A percentile compares a stretch with the other conserved stretches of the same genome.
Evolutionary conservation across 1,284 basidiomycete species (phyloP).

Genomic region (Microbotryum silenes-acaulis): DNA sequence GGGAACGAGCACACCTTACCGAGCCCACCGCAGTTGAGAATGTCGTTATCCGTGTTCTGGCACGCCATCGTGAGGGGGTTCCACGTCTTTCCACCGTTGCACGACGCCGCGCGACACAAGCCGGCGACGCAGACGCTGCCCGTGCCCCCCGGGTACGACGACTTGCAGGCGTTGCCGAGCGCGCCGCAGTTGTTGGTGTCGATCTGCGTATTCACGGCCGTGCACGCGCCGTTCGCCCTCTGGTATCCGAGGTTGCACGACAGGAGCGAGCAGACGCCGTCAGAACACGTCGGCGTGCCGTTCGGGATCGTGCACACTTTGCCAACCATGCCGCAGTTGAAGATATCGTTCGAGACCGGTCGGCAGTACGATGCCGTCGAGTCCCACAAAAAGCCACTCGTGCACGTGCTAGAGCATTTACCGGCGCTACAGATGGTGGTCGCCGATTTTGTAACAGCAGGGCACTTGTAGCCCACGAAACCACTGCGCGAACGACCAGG

Average conservation of each 20-base stretch:
- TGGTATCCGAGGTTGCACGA: conserved; percentile 19
- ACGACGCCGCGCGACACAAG: background rate
- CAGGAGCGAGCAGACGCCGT: conserved; percentile 9
- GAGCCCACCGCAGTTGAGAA: conserved; percentile 10
- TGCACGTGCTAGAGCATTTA: conserved; percentile 1
- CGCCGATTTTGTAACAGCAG: background rate
- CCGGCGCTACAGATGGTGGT: background rate
- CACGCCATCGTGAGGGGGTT: background rate
- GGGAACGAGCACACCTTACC: conserved; percentile 2
- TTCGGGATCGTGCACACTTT: conserved; percentile 19
- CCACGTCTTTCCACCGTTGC: background rate
- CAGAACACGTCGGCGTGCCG: conserved; percentile 13
- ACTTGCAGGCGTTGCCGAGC: background rate
- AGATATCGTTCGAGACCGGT: background rate
- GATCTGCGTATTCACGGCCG: conserved; percentile 10
- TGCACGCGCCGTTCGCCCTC: conserved; percentile 12
- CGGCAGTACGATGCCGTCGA: background rate
- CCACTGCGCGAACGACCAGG: background rate
- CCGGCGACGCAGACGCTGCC: conserved; percentile 13
- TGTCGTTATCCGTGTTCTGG: background rate
- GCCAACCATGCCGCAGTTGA: conserved; percentile 21
- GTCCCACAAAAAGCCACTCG: background rate
- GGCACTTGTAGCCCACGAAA: background rate
- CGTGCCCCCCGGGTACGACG: conserved; percentile 6
- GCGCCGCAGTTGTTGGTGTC: conserved; percentile 20